Base-by-base conservation (phyloP, 768 basidiomycete species). In the Auricularia sp. region DNA sequence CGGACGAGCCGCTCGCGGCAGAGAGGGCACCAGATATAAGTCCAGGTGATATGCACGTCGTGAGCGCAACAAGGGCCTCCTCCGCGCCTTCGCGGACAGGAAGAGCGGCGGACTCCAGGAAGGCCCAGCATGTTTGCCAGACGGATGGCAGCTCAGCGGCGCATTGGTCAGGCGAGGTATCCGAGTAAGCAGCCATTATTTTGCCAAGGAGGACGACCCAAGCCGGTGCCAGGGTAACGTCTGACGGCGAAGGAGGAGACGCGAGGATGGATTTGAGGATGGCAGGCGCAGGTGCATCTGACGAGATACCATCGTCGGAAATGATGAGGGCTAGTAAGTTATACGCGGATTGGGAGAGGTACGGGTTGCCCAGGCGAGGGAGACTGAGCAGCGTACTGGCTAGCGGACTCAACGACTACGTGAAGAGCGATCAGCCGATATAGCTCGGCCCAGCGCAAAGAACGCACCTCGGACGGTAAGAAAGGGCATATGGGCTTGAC, bases 301-400 rank as follows among this genome's bases (percentile, higher is more conserved):
- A 79, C 78, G 66, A 76, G 78, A 3, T 77, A 11, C 78, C 72
- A 2, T 83, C 80, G 18, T 80, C 73, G 29, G 82, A 73, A 67
- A 98, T 87, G 3, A 98, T 80, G 68, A 89, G 88, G 37, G 94
- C 86, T 68, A 99, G 81, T 61, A 95, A 82, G 45, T 89, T 86
- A 73, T 95, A 98, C 36, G 90, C 82, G 14, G 91, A 85, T 74
- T 94, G 88, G 1, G 95, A 89, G 54, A 99, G 82, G 74, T 94
- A 97, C 24, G 90, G 84, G 69, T 92, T 94, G 45, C 89, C 90
- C 7, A 96, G 81, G 64, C 92, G 88, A 21, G 96, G 94, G 37
- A 98, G 84, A 29, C 83, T 79, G 5, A 98, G 85, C 34, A 98
- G 83, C 24, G 85, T 77, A 21, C 82, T 80, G 24, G 87, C 87